phyloP scores from a whole-genome alignment of 345 rosid genomes.

The Heritiera littoralis region DNA sequence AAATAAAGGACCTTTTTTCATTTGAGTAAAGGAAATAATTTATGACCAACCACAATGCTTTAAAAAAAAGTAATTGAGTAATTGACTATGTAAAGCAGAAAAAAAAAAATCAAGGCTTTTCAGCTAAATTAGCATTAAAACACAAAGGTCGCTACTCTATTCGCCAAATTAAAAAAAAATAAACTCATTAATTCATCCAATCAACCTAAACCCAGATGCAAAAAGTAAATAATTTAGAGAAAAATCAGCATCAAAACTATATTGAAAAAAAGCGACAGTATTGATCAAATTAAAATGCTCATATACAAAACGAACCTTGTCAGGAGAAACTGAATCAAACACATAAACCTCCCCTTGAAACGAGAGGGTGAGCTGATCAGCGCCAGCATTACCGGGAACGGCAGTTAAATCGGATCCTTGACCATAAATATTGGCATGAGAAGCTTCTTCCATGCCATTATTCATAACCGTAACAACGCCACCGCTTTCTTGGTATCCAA shows the following conservation, averaged over 20 bases:
- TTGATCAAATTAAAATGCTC: not conserved
- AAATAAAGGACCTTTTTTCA: not conserved
- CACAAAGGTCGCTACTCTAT: not conserved
- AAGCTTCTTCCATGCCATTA: constrained; percentile 28
- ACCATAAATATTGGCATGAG: constrained; percentile 21
- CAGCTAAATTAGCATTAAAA: constrained; percentile 5
- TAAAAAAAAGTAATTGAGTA: not conserved
- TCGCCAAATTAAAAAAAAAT: not conserved
- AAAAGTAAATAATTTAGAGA: not conserved
- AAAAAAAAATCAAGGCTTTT: not conserved
- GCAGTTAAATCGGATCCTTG: constrained; percentile 23
- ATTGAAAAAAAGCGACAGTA: not conserved
- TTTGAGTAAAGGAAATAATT: not conserved
- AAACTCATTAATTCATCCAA: constrained; percentile 8
- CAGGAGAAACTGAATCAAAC: constrained; percentile 48
- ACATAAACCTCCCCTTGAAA: constrained; percentile 58
- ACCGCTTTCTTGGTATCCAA: constrained; percentile 30
- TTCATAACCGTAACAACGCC: constrained; percentile 12
- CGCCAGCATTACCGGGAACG: constrained; percentile 22
- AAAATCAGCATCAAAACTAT: not conserved
- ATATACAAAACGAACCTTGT: constrained; percentile 33
- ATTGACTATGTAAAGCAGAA: not conserved
- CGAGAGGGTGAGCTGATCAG: constrained; percentile 48
- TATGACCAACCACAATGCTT: not conserved
- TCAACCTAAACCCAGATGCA: constrained; percentile 7